Conservation (phyloP, 768 basidiomycete species). For the Leccinum subgranulosum region DNA sequence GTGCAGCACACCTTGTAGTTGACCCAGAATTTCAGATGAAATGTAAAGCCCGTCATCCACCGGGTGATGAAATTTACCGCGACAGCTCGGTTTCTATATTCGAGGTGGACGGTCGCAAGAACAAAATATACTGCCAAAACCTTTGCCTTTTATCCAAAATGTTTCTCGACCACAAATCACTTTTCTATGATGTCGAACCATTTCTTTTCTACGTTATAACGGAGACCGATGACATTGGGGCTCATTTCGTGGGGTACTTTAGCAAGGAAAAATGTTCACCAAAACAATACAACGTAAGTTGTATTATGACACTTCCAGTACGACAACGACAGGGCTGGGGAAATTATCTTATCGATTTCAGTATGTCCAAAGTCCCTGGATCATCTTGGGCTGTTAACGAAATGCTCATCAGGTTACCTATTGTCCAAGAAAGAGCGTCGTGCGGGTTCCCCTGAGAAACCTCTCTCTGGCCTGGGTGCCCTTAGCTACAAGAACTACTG, state of each 20-base stretch:
- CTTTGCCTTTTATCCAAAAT: constrained; percentile 96
- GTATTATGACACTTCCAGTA: constrained; percentile 98
- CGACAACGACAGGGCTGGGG: constrained; percentile 97
- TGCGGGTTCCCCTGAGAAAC: constrained; percentile 92
- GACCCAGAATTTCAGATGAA: constrained; percentile 62
- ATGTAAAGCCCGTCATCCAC: constrained; percentile 92
- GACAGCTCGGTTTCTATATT: constrained; percentile 88
- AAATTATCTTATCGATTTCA: constrained; percentile 95
- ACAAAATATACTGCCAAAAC: constrained; percentile 99
- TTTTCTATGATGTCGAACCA: constrained; percentile 99
- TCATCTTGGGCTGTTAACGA: not conserved
- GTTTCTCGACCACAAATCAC: constrained; percentile 98
- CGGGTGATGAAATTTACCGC: constrained; percentile 97
- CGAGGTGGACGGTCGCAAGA: constrained; percentile 97
- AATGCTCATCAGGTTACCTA: constrained; percentile 70
- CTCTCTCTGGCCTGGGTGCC: constrained; percentile 87
- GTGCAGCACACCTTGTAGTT: constrained; percentile 3
- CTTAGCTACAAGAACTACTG: constrained; percentile 96
- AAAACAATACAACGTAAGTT: constrained; percentile 96
- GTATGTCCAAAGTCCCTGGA: constrained; percentile 39
- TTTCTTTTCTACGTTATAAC: constrained; percentile 99
- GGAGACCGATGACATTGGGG: constrained; percentile 83
- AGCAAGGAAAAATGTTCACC: constrained; percentile 97
- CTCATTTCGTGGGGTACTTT: constrained; percentile 97
- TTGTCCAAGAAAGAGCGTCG: constrained; percentile 93